Conservation (phyloP, 179 eudicot genomes). For the Corrigiola litoralis region DNA sequence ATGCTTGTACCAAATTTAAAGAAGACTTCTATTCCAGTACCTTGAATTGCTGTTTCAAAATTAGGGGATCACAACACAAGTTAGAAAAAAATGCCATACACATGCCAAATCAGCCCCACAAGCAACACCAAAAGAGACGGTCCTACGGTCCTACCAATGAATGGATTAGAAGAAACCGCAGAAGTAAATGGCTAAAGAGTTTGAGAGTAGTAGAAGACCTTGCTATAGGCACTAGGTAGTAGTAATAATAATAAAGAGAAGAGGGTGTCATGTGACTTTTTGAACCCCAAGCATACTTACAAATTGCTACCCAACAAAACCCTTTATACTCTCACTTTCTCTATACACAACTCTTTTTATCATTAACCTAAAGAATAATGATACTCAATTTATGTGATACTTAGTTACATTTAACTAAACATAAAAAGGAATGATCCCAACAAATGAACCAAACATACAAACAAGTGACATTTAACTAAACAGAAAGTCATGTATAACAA, state of each 20-base stretch:
- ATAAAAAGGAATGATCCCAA: too few species aligned
- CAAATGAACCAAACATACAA: too few species aligned
- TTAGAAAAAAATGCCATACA: background rate
- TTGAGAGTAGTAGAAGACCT: background rate
- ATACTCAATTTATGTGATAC: too few species aligned
- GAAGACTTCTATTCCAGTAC: background rate
- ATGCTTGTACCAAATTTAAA: background rate
- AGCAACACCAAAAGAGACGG: background rate
- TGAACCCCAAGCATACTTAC: conserved; percentile 16
- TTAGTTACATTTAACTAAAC: too few species aligned
- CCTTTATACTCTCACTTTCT: background rate
- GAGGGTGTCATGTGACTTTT: conserved; percentile 30
- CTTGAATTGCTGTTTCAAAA: background rate
- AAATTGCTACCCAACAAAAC: conserved; percentile 26
- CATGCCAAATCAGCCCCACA: conserved; percentile 12
- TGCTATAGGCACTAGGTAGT: background rate
- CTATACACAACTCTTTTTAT: background rate
- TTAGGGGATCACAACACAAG: background rate
- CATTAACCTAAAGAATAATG: background rate
- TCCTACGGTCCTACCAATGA: background rate
- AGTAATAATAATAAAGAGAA: conserved; percentile 3
- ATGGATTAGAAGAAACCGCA: conserved; percentile 13
- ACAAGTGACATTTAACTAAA: too few species aligned
- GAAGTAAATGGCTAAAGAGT: conserved; percentile 24
- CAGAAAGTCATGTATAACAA: too few species aligned